Evolutionary conservation across 2,329 filamentous ascomycete genomes (phyloP).

Genomic region (Penicillium sp.): DNA sequence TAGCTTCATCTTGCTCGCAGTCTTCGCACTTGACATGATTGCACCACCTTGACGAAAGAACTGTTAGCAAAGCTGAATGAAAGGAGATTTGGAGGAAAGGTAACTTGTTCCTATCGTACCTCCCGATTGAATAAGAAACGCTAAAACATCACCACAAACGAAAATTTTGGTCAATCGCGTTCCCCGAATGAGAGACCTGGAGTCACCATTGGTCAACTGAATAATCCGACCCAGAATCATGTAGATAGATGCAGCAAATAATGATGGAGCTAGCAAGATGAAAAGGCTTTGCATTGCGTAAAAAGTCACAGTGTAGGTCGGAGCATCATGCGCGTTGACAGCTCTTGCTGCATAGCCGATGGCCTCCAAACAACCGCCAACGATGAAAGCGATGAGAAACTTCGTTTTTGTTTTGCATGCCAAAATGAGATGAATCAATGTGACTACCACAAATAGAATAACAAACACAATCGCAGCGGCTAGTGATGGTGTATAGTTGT

Average conservation of each 20-base stretch:
- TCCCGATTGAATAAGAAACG: conserved; percentile 28
- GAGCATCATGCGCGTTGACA: conserved; percentile 4
- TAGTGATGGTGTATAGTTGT: conserved; percentile 8
- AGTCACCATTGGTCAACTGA: conserved; percentile 31
- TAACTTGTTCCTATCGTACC: conserved; percentile 8
- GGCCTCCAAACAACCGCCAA: conserved; percentile 5
- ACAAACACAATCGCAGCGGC: conserved; percentile 1
- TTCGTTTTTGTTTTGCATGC: neutral
- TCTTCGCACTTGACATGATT: conserved; percentile 13
- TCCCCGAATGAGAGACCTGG: conserved; percentile 31
- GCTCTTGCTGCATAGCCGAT: conserved; percentile 6
- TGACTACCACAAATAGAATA: neutral
- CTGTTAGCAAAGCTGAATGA: neutral
- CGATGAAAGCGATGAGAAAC: conserved; percentile 5
- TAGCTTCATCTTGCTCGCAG: neutral
- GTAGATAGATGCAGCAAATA: conserved; percentile 41
- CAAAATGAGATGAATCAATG: neutral
- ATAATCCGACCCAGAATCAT: conserved; percentile 42
- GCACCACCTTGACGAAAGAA: conserved; percentile 13
- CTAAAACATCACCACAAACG: conserved; percentile 29
- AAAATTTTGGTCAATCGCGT: conserved; percentile 39
- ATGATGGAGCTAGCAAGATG: conserved; percentile 36
- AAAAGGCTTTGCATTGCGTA: conserved; percentile 3
- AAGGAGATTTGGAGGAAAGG: neutral
- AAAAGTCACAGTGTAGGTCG: neutral